Percentiles rank a stretch among this genome's conserved stretches.
Evolutionary conservation across 2,329 filamentous ascomycete genomes (phyloP).

Genomic region (Phialophora tarda): DNA sequence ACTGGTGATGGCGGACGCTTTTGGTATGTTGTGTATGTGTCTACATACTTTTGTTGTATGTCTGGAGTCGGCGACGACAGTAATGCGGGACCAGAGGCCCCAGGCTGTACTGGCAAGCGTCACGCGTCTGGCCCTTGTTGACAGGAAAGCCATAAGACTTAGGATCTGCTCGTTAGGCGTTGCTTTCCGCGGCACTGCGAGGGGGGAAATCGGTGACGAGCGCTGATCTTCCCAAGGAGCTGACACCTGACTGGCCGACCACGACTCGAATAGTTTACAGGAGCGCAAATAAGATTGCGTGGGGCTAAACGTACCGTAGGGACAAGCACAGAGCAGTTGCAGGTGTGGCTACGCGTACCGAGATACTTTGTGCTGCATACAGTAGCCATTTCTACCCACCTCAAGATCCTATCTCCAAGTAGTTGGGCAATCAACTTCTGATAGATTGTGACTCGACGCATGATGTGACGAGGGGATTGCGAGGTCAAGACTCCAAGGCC

Average conservation of each 20-base stretch:
- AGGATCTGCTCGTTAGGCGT: conserved; percentile 11
- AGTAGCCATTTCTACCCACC: background rate
- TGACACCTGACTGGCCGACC: background rate
- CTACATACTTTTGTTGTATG: background rate
- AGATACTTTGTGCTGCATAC: background rate
- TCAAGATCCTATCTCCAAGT: background rate
- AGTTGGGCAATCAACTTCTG: background rate
- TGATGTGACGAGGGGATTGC: background rate
- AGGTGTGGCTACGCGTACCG: background rate
- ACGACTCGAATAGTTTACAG: background rate
- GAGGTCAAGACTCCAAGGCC: background rate
- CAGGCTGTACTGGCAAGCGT: background rate
- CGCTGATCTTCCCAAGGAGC: background rate
- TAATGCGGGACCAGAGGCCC: background rate
- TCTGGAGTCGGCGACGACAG: background rate
- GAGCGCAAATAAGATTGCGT: conserved; percentile 17
- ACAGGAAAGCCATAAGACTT: background rate
- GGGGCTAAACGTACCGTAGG: conserved; percentile 4
- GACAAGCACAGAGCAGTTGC: background rate
- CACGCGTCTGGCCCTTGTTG: background rate
- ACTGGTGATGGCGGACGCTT: background rate
- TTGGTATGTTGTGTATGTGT: background rate
- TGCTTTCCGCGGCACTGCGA: background rate
- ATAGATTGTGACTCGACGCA: background rate
- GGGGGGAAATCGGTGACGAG: background rate